Evolutionary conservation across 2,329 filamentous ascomycete species (phyloP).

Genomic region (Colletotrichum kahawae): DNA sequence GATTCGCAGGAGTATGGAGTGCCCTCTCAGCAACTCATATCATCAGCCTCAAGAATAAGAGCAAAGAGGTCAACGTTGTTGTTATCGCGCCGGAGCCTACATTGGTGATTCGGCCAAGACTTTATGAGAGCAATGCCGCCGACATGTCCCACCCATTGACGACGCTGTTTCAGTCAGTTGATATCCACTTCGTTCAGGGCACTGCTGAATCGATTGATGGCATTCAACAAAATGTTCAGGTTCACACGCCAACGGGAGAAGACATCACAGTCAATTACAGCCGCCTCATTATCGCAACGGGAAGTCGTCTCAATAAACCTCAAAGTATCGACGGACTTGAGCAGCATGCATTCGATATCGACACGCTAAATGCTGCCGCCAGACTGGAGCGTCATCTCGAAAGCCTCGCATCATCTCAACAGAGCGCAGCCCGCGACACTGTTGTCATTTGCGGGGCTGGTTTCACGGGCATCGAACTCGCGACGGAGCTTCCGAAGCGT

Average conservation of each 20-base stretch:
- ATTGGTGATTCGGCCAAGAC: conserved; percentile 36
- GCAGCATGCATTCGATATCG: conserved; percentile 38
- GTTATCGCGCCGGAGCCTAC: conserved; percentile 36
- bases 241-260: not conserved
- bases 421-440: conserved; percentile 33
- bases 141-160: conserved; percentile 27
- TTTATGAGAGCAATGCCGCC: conserved; percentile 36
- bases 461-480: conserved; percentile 40
- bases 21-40: conserved; percentile 39
- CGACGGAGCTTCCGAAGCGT: conserved; percentile 33
- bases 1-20: conserved; percentile 41
- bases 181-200: conserved; percentile 31
- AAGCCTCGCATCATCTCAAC: conserved; percentile 25
- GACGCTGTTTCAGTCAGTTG: conserved; percentile 30
- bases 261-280: conserved; percentile 30
- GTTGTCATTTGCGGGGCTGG: conserved; percentile 37
- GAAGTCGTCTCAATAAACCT: conserved; percentile 36
- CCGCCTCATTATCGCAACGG: conserved; percentile 40
- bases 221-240: conserved; percentile 20
- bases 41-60: conserved; percentile 26
- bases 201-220: conserved; percentile 26
- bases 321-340: conserved; percentile 31
- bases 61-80: conserved; percentile 29
- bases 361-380: conserved; percentile 30
- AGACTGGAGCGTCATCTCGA: conserved; percentile 35